phyloP scores from a whole-genome alignment of 805 yeast genomes.

The Ogataea henricii region DNA sequence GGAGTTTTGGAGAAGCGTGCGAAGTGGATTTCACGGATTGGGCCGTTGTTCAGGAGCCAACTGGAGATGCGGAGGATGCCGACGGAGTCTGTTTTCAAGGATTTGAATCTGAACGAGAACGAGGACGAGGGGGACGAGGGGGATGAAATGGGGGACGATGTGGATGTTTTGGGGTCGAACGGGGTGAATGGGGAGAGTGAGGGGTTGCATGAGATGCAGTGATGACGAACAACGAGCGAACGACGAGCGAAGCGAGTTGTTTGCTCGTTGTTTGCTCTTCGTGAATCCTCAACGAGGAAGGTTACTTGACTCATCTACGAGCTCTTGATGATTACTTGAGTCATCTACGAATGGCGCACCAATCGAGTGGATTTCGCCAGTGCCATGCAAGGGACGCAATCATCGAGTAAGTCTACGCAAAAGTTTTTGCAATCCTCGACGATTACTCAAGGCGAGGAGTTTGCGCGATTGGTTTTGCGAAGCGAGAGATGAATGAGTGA shows the following conservation, averaged over 20 bases:
- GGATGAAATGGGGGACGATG: constrained; percentile 27
- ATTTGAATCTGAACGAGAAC: constrained; percentile 26
- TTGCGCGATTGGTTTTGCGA: too few relatives aligned
- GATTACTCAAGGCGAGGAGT: too few relatives aligned
- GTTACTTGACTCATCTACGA: too few relatives aligned
- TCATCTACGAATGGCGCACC: too few relatives aligned
- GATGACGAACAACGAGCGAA: not conserved
- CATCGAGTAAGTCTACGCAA: too few relatives aligned
- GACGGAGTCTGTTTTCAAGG: constrained; percentile 53
- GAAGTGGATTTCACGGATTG: constrained; percentile 89
- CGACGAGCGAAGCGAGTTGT: not conserved
- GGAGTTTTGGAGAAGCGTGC: constrained; percentile 81
- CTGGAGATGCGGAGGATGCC: constrained; percentile 81
- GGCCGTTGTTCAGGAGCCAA: constrained; percentile 72
- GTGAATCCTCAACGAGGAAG: too few relatives aligned
- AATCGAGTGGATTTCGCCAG: too few relatives aligned
- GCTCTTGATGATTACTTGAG: too few relatives aligned
- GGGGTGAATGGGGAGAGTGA: constrained; percentile 18
- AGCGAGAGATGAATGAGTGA: too few relatives aligned
- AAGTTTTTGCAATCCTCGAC: too few relatives aligned
- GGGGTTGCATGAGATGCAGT: constrained; percentile 18
- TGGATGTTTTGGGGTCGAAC: constrained; percentile 23
- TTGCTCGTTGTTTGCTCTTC: too few relatives aligned
- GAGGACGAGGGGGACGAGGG: constrained; percentile 31
- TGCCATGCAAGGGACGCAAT: too few relatives aligned